Percentiles rank a stretch among this genome's conserved stretches.
phyloP scores from a whole-genome alignment of 2,329 filamentous ascomycete genomes.

The Calonectria multiphialidica region DNA sequence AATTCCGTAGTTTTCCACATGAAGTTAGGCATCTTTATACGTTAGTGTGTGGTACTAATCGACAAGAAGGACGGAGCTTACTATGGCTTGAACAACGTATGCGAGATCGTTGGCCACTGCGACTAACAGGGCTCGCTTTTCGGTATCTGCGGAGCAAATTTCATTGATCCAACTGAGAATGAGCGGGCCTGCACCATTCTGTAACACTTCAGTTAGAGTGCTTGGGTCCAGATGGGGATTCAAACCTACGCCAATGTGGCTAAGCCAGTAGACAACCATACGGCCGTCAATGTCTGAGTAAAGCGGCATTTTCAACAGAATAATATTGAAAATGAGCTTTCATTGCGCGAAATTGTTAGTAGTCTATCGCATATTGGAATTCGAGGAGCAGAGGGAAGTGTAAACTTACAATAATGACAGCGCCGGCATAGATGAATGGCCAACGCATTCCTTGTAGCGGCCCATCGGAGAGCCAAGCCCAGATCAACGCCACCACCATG shows the following conservation, averaged over 20 bases:
- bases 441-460: constrained; percentile 26
- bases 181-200: constrained; percentile 35
- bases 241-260: constrained; percentile 34
- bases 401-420: constrained; percentile 25
- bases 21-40: constrained; percentile 27
- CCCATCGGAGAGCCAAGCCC: constrained; percentile 37
- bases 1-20: constrained; percentile 35
- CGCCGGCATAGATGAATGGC: constrained; percentile 35
- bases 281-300: constrained; percentile 27
- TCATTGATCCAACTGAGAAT: constrained; percentile 41
- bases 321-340: constrained; percentile 28
- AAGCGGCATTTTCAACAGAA: constrained; percentile 30
- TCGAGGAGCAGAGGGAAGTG: accelerated
- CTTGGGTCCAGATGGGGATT: accelerated
- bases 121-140: constrained; percentile 35
- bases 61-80: not conserved
- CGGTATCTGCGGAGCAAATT: constrained; percentile 35
- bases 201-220: not conserved
- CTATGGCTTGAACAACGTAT: constrained; percentile 36
- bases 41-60: not conserved
- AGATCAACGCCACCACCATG: constrained; percentile 29
- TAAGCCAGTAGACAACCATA: constrained; percentile 36
- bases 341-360: not conserved
- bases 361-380: not conserved
- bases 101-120: constrained; percentile 25